Evolutionary conservation across 2,329 filamentous ascomycete genomes (phyloP).

Genomic region (Escovopsis sp.): DNA sequence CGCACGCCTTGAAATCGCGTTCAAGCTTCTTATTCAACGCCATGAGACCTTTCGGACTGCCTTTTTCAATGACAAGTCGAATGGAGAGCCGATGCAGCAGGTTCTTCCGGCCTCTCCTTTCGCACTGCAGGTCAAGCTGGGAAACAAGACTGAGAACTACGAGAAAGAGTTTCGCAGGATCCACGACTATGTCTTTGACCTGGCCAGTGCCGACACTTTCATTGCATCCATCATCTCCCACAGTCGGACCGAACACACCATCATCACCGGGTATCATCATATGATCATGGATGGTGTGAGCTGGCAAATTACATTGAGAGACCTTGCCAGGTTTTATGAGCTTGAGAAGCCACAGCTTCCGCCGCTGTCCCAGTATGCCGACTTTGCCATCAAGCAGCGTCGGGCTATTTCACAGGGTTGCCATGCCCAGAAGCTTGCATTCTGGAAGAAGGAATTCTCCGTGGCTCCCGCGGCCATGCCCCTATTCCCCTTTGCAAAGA

Average conservation of each 20-base stretch:
- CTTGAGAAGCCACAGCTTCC: conserved; percentile 4
- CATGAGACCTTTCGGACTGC: conserved; percentile 11
- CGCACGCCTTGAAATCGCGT: background rate
- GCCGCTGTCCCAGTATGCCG: conserved; percentile 19
- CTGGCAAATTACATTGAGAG: conserved; percentile 26
- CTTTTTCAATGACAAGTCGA: conserved; percentile 8
- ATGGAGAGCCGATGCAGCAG: conserved; percentile 10
- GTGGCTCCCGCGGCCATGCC: conserved; percentile 5
- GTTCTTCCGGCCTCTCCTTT: conserved; percentile 13
- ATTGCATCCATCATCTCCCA: conserved; percentile 20
- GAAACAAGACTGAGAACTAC: conserved; percentile 11
- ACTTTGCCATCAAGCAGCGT: conserved; percentile 21
- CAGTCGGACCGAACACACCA: conserved; percentile 19
- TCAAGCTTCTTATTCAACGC: conserved; percentile 2
- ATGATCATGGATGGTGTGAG: conserved; percentile 36
- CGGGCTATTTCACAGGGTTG: conserved; percentile 9
- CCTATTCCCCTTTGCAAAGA: conserved; percentile 7
- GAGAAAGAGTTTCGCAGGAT: conserved; percentile 15
- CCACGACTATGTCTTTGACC: conserved; percentile 19
- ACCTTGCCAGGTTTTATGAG: conserved; percentile 30
- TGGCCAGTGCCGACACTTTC: conserved; percentile 21
- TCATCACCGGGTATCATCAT: conserved; percentile 33
- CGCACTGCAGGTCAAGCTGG: conserved; percentile 13
- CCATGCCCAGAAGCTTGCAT: conserved; percentile 11
- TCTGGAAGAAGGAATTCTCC: conserved; percentile 8